These are phyloP conservation scores for Peziza echinospora DNA, from an alignment of 495 filamentous ascomycete genomes.

Conservation along the genomic window DNA sequence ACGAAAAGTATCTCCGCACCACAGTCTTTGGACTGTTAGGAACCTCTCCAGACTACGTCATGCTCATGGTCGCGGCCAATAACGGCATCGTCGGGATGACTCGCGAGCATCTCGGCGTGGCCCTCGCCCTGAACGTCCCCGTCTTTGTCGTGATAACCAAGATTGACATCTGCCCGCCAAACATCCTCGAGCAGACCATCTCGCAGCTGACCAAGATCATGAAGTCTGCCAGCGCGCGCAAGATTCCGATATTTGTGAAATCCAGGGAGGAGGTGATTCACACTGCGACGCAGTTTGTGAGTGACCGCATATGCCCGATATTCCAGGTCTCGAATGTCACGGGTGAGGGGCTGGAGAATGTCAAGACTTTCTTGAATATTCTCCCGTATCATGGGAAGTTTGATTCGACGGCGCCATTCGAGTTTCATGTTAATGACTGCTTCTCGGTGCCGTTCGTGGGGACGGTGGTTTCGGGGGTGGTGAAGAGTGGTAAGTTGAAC, in stretches of 20 bases:
- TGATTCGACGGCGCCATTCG: constrained; percentile 66
- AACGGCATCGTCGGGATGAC: constrained; percentile 96
- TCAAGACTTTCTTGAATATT: constrained; percentile 85
- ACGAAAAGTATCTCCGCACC: constrained; percentile 85
- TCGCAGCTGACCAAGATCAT: constrained; percentile 79
- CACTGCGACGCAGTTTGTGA: constrained; percentile 90
- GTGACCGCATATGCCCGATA: constrained; percentile 83
- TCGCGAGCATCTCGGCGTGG: constrained; percentile 92
- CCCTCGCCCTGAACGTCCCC: constrained; percentile 81
- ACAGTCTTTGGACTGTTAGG: constrained; percentile 90
- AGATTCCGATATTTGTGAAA: constrained; percentile 96
- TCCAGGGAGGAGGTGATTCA: constrained; percentile 76
- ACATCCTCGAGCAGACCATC: constrained; percentile 85
- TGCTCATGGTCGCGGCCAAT: constrained; percentile 96
- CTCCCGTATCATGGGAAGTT: constrained; percentile 90
- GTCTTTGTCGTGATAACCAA: constrained; percentile 98
- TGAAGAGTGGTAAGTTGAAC: constrained; percentile 65
- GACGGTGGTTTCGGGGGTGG: constrained; percentile 84
- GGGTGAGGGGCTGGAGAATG: constrained; percentile 54
- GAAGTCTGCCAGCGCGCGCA: constrained; percentile 78
- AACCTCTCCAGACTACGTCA: constrained; percentile 90
- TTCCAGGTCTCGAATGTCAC: constrained; percentile 98
- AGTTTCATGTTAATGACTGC: constrained; percentile 91
- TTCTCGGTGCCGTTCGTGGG: constrained; percentile 98
- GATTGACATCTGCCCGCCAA: constrained; percentile 93